These are phyloP conservation scores for Geranium rotundifolium DNA, from an alignment of 345 rosid species.

Conservation along the genomic window DNA sequence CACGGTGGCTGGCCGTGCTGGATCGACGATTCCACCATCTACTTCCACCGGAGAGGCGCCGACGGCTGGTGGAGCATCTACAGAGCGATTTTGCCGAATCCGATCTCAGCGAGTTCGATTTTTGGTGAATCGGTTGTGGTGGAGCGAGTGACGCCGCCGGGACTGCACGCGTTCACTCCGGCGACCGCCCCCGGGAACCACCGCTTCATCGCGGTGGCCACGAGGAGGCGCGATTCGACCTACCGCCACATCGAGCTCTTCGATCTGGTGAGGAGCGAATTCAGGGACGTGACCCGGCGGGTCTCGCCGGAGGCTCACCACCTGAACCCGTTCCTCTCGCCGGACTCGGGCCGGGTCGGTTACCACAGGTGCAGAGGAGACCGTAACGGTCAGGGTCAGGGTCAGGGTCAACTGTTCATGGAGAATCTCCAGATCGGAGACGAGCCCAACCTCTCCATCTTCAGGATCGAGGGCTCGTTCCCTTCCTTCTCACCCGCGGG, in stretches of 20 bases:
- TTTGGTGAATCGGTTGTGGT: conserved; percentile 33
- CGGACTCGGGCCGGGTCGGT: conserved; percentile 62
- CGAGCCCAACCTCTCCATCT: conserved; percentile 43
- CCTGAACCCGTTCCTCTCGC: conserved; percentile 72
- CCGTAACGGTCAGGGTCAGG: conserved; percentile 18
- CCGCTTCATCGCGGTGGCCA: conserved; percentile 64
- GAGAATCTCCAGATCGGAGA: conserved; percentile 56
- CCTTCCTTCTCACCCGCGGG: conserved; percentile 75
- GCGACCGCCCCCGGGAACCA: conserved; percentile 73
- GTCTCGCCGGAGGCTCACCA: conserved; percentile 67
- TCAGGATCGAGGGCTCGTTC: conserved; percentile 73
- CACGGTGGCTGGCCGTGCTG: conserved; percentile 92
- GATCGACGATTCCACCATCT: conserved; percentile 67
- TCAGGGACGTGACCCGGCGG: conserved; percentile 51
- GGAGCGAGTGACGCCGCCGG: conserved; percentile 66
- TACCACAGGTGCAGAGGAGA: conserved; percentile 75
- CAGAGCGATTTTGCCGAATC: conserved; percentile 33
- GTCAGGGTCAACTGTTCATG: conserved; percentile 40
- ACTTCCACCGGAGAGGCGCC: conserved; percentile 57
- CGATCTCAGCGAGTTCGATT: conserved; percentile 10
- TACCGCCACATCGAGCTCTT: conserved; percentile 79
- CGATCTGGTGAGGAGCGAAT: conserved; percentile 40
- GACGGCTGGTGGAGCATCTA: conserved; percentile 78
- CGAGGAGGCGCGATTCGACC: conserved; percentile 45
- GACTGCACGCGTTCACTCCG: conserved; percentile 84